A percentile compares a stretch with the other conserved stretches of the same genome.
Evolutionary conservation across 176 grass and related monocot species (phyloP).

Genomic region (Eremochloa ophiuroides): DNA sequence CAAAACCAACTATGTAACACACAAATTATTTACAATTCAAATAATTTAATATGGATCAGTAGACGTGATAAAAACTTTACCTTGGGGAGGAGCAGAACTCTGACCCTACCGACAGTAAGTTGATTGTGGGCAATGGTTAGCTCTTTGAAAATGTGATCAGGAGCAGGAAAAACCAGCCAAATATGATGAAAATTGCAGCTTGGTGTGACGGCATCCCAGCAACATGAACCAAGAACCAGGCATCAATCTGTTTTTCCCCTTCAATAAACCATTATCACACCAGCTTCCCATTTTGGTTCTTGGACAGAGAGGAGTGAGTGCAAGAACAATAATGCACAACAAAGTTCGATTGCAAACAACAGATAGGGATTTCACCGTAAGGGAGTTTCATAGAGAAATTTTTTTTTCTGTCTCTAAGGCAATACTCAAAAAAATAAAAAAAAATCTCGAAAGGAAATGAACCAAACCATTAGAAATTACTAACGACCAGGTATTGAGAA

Average conservation of each 20-base stretch:
- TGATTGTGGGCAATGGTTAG: not conserved
- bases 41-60: not conserved
- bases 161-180: not conserved
- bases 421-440: not conserved
- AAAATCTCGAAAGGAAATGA: slow-evolving; percentile 17
- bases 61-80: not conserved
- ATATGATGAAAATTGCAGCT: slow-evolving; percentile 21
- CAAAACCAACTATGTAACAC: not conserved
- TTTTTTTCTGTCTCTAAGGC: not conserved
- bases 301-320: slow-evolving; percentile 5
- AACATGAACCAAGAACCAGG: slow-evolving; percentile 30
- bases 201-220: slow-evolving; percentile 27
- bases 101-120: not conserved
- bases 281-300: slow-evolving; percentile 21
- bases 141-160: not conserved
- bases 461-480: slow-evolving; percentile 28
- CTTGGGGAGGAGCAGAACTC: not conserved
- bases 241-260: slow-evolving; percentile 15
- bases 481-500: not conserved
- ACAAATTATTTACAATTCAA: not conserved
- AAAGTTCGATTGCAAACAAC: not conserved
- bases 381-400: not conserved
- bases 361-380: slow-evolving; percentile 2
- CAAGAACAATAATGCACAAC: slow-evolving; percentile 7
- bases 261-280: slow-evolving; percentile 21